Base-by-base conservation (phyloP, 805 yeast species). In the Dipodascus albidus region DNA sequence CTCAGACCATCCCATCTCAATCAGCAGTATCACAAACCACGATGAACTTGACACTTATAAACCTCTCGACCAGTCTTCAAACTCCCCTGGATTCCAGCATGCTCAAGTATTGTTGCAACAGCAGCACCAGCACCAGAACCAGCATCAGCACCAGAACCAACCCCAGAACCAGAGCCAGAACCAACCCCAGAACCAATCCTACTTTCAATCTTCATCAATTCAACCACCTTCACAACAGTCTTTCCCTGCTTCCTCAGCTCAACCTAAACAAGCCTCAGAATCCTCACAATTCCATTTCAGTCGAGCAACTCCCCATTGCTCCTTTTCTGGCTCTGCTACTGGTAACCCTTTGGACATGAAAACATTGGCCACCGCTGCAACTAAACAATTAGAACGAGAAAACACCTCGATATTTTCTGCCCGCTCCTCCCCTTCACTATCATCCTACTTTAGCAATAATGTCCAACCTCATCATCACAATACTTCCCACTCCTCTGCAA, bases 371-470 rank as follows among this genome's bases (percentile, higher is more conserved):
- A 66, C 72, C 1, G 76, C 76, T 1, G 76, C 76, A 1, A 65
- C 75, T 3, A 74, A 73, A 54, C 70, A 70, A 53, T 67, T 72
- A n/a, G 76, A 73, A 61, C 67, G 68, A 2, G 71, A 68, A 50
- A 60, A 60, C 49, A 55, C 53, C n/a, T 51, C 58, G 17, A 49
- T 22, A 50, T 50, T 50, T 24, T 55, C 55, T 50, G 54, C 51
- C 23, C 23, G 53, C 47, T 48, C 50, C 19, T 42, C 51, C 6
- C 21, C 52, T n/a, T 33, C 50, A 14, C 35, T 52, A 1, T 21
- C 50, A 14, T 31, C 53, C 23, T 50, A 44, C 22, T 50, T 23
- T 24, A 35, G 17, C 49, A 42, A n/a, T n/a, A 33, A 41, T 50
- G 14, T 20, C 53, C 50, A 42, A 3, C 14, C 33, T 3, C 23